These are phyloP conservation scores for Lipomyces orientalis DNA, from an alignment of 805 yeast species.

Conservation along the genomic window DNA sequence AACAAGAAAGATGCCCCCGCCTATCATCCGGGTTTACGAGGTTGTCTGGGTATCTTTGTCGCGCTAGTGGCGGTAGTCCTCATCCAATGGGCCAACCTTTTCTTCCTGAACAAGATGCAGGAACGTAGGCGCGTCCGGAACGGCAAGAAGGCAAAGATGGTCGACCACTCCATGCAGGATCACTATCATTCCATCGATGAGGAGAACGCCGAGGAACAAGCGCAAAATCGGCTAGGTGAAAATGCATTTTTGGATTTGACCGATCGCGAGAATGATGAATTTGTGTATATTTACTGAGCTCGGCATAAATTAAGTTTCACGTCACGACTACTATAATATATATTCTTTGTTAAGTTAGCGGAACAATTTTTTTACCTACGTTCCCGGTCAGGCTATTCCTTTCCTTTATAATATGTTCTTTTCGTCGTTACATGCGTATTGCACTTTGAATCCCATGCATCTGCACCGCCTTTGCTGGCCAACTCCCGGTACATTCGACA, in stretches of 20 bases:
- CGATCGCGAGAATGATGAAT: slow-evolving; percentile 34
- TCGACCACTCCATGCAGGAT: slow-evolving; percentile 24
- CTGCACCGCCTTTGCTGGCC: too few species aligned
- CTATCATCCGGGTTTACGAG: slow-evolving; percentile 47
- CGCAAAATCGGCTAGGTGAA: slow-evolving; percentile 14
- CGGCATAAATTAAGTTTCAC: not conserved
- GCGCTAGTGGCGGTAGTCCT: slow-evolving; percentile 15
- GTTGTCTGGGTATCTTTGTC: slow-evolving; percentile 24
- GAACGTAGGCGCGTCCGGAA: slow-evolving; percentile 18
- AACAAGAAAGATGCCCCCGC: slow-evolving; percentile 61
- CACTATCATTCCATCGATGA: not conserved
- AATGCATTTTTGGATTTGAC: slow-evolving; percentile 32
- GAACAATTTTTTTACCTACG: too few species aligned
- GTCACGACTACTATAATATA: not conserved
- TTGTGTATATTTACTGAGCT: slow-evolving; percentile 40
- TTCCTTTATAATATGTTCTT: too few species aligned
- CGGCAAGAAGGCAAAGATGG: slow-evolving; percentile 25
- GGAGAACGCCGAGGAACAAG: slow-evolving; percentile 5
- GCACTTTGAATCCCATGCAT: too few species aligned
- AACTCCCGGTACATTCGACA: too few species aligned
- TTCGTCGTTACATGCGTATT: too few species aligned
- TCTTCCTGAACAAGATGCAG: slow-evolving; percentile 23
- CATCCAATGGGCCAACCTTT: slow-evolving; percentile 8
- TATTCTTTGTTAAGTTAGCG: not conserved
- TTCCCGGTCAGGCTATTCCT: too few species aligned